phyloP scores from a whole-genome alignment of 2,329 filamentous ascomycete species.

The Fusarium veterinarium region DNA sequence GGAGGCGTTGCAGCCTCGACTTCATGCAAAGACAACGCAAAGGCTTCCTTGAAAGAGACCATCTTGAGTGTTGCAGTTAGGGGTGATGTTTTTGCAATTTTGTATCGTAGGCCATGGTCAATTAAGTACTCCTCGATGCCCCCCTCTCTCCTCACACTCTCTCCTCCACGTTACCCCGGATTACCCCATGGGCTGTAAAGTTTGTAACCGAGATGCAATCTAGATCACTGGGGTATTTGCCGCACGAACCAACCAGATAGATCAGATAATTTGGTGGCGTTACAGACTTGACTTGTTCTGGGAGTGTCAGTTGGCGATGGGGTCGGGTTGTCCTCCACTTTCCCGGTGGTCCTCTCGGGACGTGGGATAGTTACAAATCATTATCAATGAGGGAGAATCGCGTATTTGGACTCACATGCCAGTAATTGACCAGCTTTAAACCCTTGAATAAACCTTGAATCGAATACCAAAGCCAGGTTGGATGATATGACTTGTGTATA shows the following conservation, averaged over 20 bases:
- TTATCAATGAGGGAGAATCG: too few relatives aligned
- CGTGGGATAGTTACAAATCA: neutral
- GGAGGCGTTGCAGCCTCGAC: conserved; percentile 27
- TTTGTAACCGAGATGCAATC: neutral
- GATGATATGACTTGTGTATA: too few relatives aligned
- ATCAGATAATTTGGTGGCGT: neutral
- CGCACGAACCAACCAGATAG: neutral
- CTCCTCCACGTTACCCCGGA: conserved; percentile 26
- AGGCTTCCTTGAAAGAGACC: conserved; percentile 21
- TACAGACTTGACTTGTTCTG: neutral
- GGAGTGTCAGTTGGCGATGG: neutral
- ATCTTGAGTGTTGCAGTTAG: conserved; percentile 1
- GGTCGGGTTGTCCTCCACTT: conserved; percentile 9
- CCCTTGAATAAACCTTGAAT: too few relatives aligned
- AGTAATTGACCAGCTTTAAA: too few relatives aligned
- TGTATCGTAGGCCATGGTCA: neutral
- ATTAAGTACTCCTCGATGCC: conserved; percentile 13
- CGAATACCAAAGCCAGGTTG: too few relatives aligned
- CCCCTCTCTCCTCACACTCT: neutral
- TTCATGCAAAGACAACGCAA: conserved; percentile 9
- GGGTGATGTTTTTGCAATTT: neutral
- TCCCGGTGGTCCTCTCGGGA: conserved; percentile 28
- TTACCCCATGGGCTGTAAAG: conserved; percentile 1
- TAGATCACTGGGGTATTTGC: neutral
- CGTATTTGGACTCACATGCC: too few relatives aligned